Conservation (phyloP, 2,329 filamentous ascomycete genomes). For the Plenodomus lindquistii region DNA sequence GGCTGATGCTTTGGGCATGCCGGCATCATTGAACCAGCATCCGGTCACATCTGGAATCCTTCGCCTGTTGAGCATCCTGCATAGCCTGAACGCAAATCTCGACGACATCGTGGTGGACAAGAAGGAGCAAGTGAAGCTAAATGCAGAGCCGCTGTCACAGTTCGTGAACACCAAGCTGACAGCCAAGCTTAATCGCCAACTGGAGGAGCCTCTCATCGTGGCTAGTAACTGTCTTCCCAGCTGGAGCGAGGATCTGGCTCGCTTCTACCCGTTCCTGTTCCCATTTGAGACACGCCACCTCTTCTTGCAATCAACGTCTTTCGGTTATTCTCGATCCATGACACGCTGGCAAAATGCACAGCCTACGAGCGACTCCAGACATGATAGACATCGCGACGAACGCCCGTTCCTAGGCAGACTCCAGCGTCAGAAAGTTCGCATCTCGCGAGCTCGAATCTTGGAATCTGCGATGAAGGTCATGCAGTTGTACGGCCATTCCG, state of each 20-base stretch:
- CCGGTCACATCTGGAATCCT: slow-evolving; percentile 86
- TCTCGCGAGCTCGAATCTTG: slow-evolving; percentile 89
- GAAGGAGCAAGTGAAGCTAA: slow-evolving; percentile 70
- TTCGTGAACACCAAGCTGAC: slow-evolving; percentile 99
- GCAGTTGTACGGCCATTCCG: slow-evolving; percentile 96
- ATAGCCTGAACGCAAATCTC: slow-evolving; percentile 89
- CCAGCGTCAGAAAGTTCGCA: slow-evolving; percentile 96
- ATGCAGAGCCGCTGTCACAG: slow-evolving; percentile 82
- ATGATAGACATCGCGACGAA: slow-evolving; percentile 83
- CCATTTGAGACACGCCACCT: slow-evolving; percentile 96
- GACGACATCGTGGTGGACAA: slow-evolving; percentile 86
- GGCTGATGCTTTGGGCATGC: slow-evolving; percentile 65
- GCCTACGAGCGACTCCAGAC: slow-evolving; percentile 75
- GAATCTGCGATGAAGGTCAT: slow-evolving; percentile 98
- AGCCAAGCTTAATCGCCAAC: slow-evolving; percentile 92
- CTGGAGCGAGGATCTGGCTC: slow-evolving; percentile 94
- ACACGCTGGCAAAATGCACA: slow-evolving; percentile 94
- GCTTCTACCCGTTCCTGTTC: slow-evolving; percentile 94
- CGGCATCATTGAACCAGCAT: slow-evolving; percentile 79
- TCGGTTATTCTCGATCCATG: slow-evolving; percentile 97
- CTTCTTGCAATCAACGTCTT: slow-evolving; percentile 96
- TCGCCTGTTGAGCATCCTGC: slow-evolving; percentile 83
- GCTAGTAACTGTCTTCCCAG: slow-evolving; percentile 93
- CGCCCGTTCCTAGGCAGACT: slow-evolving; percentile 87
- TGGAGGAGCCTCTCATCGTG: slow-evolving; percentile 95